Percentiles rank a stretch among this genome's conserved stretches.
These are phyloP conservation scores for Aspergillus diversus DNA, from an alignment of 495 filamentous ascomycete species.

Conservation along the genomic window DNA sequence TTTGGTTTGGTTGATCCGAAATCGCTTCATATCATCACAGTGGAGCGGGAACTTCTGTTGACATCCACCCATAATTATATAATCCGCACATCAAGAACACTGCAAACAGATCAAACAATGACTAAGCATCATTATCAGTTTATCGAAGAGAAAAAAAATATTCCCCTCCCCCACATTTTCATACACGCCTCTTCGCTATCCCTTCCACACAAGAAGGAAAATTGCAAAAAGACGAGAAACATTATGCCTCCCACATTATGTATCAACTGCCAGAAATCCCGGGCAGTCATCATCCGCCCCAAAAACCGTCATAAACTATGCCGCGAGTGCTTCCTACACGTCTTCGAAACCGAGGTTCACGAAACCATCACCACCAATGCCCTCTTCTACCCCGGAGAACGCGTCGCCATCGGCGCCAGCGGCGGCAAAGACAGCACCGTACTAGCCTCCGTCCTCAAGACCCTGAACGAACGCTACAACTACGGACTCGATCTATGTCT, in stretches of 20 bases:
- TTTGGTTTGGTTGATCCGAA: neutral
- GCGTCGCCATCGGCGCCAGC: constrained; percentile 91
- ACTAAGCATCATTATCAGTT: constrained; percentile 20
- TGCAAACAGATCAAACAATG: constrained; percentile 24
- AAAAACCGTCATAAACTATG: constrained; percentile 94
- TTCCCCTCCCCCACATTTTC: constrained; percentile 15
- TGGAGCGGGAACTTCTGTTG: no score
- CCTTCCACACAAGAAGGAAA: neutral
- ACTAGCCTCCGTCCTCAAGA: constrained; percentile 91
- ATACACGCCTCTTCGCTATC: neutral
- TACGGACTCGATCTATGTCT: constrained; percentile 88
- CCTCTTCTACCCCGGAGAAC: constrained; percentile 84
- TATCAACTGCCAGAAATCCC: constrained; percentile 69
- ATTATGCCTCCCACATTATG: constrained; percentile 67
- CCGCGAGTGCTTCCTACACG: constrained; percentile 78
- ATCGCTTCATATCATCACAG: neutral
- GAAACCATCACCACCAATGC: constrained; percentile 79
- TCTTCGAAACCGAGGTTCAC: constrained; percentile 94
- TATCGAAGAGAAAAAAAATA: constrained; percentile 10
- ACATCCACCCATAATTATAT: neutral
- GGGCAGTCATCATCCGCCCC: constrained; percentile 88
- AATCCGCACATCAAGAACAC: neutral
- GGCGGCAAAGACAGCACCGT: constrained; percentile 98
- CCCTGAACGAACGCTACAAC: constrained; percentile 83
- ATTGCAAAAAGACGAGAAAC: constrained; percentile 9